Evolutionary conservation across 2,329 filamentous ascomycete genomes (phyloP).

Genomic region (Ambrosiella xylebori): DNA sequence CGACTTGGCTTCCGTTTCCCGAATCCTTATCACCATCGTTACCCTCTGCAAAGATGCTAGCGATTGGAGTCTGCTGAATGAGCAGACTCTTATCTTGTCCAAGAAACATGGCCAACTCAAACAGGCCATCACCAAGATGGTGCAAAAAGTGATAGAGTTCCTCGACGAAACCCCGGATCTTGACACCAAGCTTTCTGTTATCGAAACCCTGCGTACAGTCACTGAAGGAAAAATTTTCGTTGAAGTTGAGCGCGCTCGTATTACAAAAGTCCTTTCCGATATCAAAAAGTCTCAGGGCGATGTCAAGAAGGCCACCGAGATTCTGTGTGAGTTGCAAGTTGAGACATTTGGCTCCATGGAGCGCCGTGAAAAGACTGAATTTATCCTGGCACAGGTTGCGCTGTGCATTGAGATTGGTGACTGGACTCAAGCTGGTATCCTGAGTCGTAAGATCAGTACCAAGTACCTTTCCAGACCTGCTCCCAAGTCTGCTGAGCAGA

Average conservation of each 20-base stretch:
- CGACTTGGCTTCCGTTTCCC: slow-evolving; percentile 86
- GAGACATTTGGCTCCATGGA: slow-evolving; percentile 99
- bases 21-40: slow-evolving; percentile 72
- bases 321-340: slow-evolving; percentile 91
- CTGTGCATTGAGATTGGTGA: slow-evolving; percentile 91
- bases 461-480: slow-evolving; percentile 77
- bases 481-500: slow-evolving; percentile 75
- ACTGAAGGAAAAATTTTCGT: slow-evolving; percentile 99
- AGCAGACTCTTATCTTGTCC: slow-evolving; percentile 85
- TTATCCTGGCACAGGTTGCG: slow-evolving; percentile 86
- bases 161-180: slow-evolving; percentile 68
- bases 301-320: slow-evolving; percentile 74
- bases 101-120: slow-evolving; percentile 99
- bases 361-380: slow-evolving; percentile 92
- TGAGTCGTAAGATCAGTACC: slow-evolving; percentile 94
- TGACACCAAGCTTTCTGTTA: slow-evolving; percentile 81
- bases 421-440: slow-evolving; percentile 87
- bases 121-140: slow-evolving; percentile 97
- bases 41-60: slow-evolving; percentile 84
- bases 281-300: slow-evolving; percentile 97
- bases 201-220: slow-evolving; percentile 87
- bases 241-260: slow-evolving; percentile 88
- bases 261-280: slow-evolving; percentile 86
- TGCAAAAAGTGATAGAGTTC: slow-evolving; percentile 88
- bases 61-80: slow-evolving; percentile 90